A percentile compares a stretch with the other conserved stretches of the same genome.
Evolutionary conservation across 805 yeast species (phyloP).

Genomic region (Suhomyces sp.): DNA sequence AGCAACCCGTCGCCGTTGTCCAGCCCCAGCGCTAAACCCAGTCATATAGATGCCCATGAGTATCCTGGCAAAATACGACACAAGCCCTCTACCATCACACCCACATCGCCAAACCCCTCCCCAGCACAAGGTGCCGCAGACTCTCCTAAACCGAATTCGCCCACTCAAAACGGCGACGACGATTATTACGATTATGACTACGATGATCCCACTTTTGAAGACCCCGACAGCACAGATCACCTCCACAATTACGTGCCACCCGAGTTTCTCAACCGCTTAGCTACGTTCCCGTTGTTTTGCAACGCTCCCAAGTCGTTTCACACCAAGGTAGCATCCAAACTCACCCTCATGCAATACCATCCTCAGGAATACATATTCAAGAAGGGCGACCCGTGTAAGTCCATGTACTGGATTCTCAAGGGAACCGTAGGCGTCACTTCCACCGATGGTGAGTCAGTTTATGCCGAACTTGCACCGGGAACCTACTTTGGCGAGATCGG

Average conservation of each 20-base stretch:
- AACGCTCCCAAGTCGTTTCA: constrained; percentile 67
- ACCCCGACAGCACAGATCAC: constrained; percentile 6
- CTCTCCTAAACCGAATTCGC: constrained; percentile 5
- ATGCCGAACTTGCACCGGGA: constrained; percentile 68
- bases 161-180: constrained; percentile 9
- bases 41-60: background rate
- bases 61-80: constrained; percentile 3
- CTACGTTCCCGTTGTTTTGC: constrained; percentile 61
- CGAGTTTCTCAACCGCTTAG: constrained; percentile 50
- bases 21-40: constrained; percentile 4
- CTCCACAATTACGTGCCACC: constrained; percentile 42
- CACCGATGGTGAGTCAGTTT: constrained; percentile 71
- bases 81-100: background rate
- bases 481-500: constrained; percentile 80
- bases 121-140: background rate
- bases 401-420: constrained; percentile 78
- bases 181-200: constrained; percentile 7
- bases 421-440: constrained; percentile 77
- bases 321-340: constrained; percentile 53
- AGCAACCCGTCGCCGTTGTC: constrained; percentile 27
- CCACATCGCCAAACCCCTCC: background rate
- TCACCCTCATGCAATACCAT: constrained; percentile 57
- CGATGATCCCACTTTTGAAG: constrained; percentile 10
- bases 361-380: constrained; percentile 70
- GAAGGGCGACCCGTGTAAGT: constrained; percentile 67